These are phyloP conservation scores for Porcisia deanei DNA, from an alignment of 208 protist species.

Conservation along the genomic window DNA sequence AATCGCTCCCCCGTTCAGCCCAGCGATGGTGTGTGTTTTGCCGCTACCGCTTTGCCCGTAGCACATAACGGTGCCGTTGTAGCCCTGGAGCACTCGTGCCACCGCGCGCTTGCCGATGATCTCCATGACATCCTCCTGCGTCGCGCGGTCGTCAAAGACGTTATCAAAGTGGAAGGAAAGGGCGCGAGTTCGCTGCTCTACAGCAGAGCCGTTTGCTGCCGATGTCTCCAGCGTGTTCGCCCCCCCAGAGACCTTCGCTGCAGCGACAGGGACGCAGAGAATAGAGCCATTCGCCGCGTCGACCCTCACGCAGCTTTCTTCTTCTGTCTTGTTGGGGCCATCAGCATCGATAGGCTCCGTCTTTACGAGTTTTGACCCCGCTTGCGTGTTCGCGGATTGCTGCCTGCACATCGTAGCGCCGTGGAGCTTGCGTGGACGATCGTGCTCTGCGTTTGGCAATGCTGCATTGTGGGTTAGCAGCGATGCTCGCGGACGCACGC, in stretches of 20 bases:
- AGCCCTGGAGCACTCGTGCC: slow-evolving; percentile 65
- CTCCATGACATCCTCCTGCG: slow-evolving; percentile 72
- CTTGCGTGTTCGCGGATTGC: neutral
- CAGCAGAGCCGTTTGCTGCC: neutral
- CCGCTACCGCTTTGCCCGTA: slow-evolving; percentile 94
- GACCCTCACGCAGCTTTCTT: slow-evolving; percentile 26
- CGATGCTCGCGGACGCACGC: slow-evolving; percentile 41
- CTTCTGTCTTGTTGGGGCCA: too few species aligned
- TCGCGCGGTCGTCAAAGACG: slow-evolving; percentile 54
- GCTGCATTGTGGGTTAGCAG: neutral
- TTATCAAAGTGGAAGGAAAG: slow-evolving; percentile 67
- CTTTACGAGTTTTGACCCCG: neutral
- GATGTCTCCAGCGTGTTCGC: neutral
- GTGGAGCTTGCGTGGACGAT: neutral
- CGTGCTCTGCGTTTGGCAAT: neutral
- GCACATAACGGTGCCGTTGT: slow-evolving; percentile 83
- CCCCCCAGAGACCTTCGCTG: neutral
- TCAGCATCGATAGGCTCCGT: neutral
- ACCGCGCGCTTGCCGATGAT: slow-evolving; percentile 58
- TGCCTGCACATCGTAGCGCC: neutral
- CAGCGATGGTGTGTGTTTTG: slow-evolving; percentile 89
- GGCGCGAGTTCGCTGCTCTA: slow-evolving; percentile 4
- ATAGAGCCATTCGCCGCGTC: slow-evolving; percentile 21
- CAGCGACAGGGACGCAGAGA: slow-evolving; percentile 26
- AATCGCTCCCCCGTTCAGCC: slow-evolving; percentile 39